Percentiles rank a stretch among this genome's conserved stretches.
phyloP scores from a whole-genome alignment of 129 eudicot genomes.

The Arctium lappa region DNA sequence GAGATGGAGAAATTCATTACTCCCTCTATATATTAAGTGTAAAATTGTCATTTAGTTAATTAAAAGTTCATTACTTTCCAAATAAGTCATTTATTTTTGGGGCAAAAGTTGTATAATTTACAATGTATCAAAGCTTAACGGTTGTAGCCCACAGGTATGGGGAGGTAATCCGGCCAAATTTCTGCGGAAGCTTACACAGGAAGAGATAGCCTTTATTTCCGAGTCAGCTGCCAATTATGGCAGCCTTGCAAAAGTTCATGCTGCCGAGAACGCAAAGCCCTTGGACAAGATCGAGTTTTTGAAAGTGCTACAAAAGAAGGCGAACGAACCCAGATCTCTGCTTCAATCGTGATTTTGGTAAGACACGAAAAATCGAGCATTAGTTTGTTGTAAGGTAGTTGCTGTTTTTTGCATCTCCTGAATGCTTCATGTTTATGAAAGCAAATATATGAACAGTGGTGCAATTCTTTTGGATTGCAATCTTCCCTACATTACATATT shows the following conservation, averaged over 20 bases:
- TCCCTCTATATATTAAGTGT: not conserved
- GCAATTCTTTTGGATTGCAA: not conserved
- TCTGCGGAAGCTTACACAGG: constrained; percentile 73
- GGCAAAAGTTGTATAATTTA: not conserved
- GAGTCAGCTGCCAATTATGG: constrained; percentile 65
- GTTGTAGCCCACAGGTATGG: constrained; percentile 56
- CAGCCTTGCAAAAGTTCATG: constrained; percentile 70
- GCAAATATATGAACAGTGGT: not conserved
- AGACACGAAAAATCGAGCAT: not conserved
- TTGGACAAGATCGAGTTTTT: constrained; percentile 59
- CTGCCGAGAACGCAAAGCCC: constrained; percentile 67
- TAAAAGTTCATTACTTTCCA: too few species aligned
- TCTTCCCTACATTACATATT: not conserved
- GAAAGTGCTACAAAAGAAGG: constrained; percentile 70
- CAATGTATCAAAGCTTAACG: not conserved
- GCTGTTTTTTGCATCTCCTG: not conserved
- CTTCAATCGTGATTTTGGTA: constrained; percentile 27
- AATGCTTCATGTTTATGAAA: not conserved
- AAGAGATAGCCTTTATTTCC: constrained; percentile 66
- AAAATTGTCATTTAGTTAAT: not conserved
- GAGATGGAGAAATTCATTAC: too few species aligned
- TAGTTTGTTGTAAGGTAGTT: not conserved
- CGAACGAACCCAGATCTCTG: constrained; percentile 37
- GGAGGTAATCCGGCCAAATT: constrained; percentile 90
- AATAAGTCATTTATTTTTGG: not conserved